Base-by-base conservation (phyloP, 202 grass and related monocot genomes). In the Digitaria exilis region DNA sequence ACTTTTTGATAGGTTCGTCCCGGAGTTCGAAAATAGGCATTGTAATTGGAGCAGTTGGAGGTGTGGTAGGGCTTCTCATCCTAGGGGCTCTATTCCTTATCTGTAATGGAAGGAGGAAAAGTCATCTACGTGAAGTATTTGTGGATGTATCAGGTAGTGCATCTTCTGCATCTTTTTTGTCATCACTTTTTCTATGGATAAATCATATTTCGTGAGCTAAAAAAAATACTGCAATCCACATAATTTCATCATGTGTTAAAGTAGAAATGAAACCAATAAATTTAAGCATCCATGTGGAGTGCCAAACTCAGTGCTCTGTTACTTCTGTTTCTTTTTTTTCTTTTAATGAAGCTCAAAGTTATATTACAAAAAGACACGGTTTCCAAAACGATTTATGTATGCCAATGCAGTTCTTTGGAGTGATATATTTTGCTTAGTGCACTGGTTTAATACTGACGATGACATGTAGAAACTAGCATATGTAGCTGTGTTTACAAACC, bases 121-220 rank as follows among this genome's bases (percentile, higher is more conserved):
- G 46, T 21, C 42, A 76, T 82, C 71, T 74, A 58, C 71, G 73
- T 46, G 92, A 95, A 78, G 58, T 91, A 57, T 98, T 93, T 91
- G 92, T 95, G n/a, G 95, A 98, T 91, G 95, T 98, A 83, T 68
- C 92, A 90, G 96, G 95, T 97, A 80, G 9, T 74, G 21, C 43
- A 82, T 71, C n/a, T 62, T 34, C 22, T 79, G 65, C 56, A 57
- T 25, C 69, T 80, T 67, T 29, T 67, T 39, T 31, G 12, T 66
- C 25, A 79, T 64, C 25, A 24, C 5, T 18, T 71, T 50, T 46
- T 15, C 50, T 80, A 2, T 14, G n/a, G 34, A 25, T 63, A 18
- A 54, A 60, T 54, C 43, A 35, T 86, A 14, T 55, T n/a, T 79
- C 4, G 35, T 80, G 64, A 76, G 63, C 15, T 4, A 59, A 73